A percentile compares a stretch with the other conserved stretches of the same genome.
Evolutionary conservation across 73 alveolate genomes (phyloP).

Genomic region (Blepharisma stoltei): DNA sequence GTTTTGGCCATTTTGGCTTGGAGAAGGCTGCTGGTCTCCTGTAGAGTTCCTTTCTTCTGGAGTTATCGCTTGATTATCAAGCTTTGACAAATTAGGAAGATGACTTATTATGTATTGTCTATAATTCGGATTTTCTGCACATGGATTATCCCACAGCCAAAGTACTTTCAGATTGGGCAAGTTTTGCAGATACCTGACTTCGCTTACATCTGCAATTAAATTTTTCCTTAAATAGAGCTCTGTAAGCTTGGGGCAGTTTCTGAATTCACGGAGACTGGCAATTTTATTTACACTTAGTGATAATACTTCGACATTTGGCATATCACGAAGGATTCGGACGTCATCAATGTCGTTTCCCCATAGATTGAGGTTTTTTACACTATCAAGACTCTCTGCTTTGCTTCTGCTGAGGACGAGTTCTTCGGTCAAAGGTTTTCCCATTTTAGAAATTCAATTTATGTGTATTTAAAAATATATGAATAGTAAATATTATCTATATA

Average conservation of each 20-base stretch:
- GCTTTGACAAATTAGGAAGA: constrained; percentile 84
- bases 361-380: constrained; percentile 83
- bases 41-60: constrained; percentile 52
- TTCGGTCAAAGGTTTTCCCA: constrained; percentile 60
- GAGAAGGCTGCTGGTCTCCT: too few relatives aligned
- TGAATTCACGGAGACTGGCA: constrained; percentile 74
- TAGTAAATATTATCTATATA: too few relatives aligned
- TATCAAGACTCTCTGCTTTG: constrained; percentile 70
- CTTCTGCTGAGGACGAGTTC: constrained; percentile 51
- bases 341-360: constrained; percentile 94
- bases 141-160: constrained; percentile 97
- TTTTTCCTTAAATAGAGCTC: constrained; percentile 96
- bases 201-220: constrained; percentile 74
- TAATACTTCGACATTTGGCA: constrained; percentile 91
- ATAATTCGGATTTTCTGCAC: constrained; percentile 77
- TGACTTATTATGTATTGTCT: constrained; percentile 75
- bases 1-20: too few relatives aligned
- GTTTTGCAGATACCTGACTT: constrained; percentile 67
- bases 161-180: constrained; percentile 77
- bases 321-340: constrained; percentile 73
- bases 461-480: too few relatives aligned
- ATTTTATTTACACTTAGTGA: constrained; percentile 90
- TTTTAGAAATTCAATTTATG: not conserved
- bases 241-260: constrained; percentile 67
- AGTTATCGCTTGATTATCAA: constrained; percentile 81